Evolutionary conservation across 1,284 basidiomycete genomes (phyloP).

Genomic region (Ceratobasidium sp.): DNA sequence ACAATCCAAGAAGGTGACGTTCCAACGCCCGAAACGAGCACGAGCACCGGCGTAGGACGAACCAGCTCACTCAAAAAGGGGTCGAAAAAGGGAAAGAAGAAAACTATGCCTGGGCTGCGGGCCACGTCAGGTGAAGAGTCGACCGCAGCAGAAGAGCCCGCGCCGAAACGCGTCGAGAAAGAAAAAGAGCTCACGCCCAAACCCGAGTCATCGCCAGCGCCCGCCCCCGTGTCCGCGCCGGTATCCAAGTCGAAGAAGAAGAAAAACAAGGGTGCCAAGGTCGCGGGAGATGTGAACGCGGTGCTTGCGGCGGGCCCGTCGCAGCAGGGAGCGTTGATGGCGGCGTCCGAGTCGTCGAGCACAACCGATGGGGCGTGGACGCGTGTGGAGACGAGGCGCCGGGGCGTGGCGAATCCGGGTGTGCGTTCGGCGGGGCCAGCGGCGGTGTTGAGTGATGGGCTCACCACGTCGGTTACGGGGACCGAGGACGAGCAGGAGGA

Average conservation of each 20-base stretch:
- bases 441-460: constrained; percentile 56
- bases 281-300: constrained; percentile 36
- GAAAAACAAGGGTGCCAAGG: constrained; percentile 43
- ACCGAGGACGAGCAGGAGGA: constrained; percentile 55
- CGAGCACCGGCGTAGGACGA: neutral
- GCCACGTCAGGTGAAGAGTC: constrained; percentile 43
- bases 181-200: constrained; percentile 45
- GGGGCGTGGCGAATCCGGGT: constrained; percentile 32
- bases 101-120: constrained; percentile 42
- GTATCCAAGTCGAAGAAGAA: constrained; percentile 51
- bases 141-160: constrained; percentile 44
- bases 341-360: constrained; percentile 34
- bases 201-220: neutral
- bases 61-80: constrained; percentile 33
- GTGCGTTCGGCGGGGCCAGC: constrained; percentile 39
- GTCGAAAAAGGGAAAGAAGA: constrained; percentile 45
- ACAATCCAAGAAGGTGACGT: constrained; percentile 11
- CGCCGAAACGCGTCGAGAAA: constrained; percentile 33
- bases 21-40: neutral
- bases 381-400: constrained; percentile 57
- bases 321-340: constrained; percentile 51
- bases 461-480: constrained; percentile 66
- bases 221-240: constrained; percentile 45
- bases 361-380: constrained; percentile 67
- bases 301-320: constrained; percentile 48